These are phyloP conservation scores for Ceratobasidium sp. DNA, from an alignment of 1,284 basidiomycete genomes.

Conservation along the genomic window DNA sequence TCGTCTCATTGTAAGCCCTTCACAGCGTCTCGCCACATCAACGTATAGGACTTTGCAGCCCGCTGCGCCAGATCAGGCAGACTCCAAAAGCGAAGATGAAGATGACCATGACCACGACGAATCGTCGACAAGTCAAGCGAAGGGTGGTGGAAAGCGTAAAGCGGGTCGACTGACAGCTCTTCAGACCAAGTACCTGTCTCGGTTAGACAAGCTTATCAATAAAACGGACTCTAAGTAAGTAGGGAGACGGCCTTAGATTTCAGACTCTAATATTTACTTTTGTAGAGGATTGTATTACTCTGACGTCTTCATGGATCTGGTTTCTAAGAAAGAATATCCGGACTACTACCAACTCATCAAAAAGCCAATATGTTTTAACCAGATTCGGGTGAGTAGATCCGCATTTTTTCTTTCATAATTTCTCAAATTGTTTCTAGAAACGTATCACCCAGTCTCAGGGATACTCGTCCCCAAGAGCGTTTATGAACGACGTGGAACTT, in stretches of 20 bases:
- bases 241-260: slow-evolving; percentile 9
- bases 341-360: slow-evolving; percentile 89
- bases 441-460: slow-evolving; percentile 72
- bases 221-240: slow-evolving; percentile 76
- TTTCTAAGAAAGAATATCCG: slow-evolving; percentile 82
- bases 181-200: slow-evolving; percentile 65
- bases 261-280: slow-evolving; percentile 35
- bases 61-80: slow-evolving; percentile 26
- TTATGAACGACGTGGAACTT: slow-evolving; percentile 87
- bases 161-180: slow-evolving; percentile 68
- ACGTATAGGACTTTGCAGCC: slow-evolving; percentile 18
- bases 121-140: slow-evolving; percentile 56
- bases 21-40: slow-evolving; percentile 17
- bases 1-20: neutral
- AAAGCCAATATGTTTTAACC: slow-evolving; percentile 83
- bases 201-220: slow-evolving; percentile 76
- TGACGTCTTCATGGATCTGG: slow-evolving; percentile 85
- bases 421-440: slow-evolving; percentile 66
- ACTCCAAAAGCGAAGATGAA: slow-evolving; percentile 57
- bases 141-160: slow-evolving; percentile 60
- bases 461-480: slow-evolving; percentile 75
- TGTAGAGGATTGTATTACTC: slow-evolving; percentile 74
- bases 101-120: slow-evolving; percentile 59
- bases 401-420: neutral
- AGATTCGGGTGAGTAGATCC: slow-evolving; percentile 74